A percentile compares a stretch with the other conserved stretches of the same genome.
phyloP scores from a whole-genome alignment of 73 alveolate species.

The Paramecium bursaria region DNA sequence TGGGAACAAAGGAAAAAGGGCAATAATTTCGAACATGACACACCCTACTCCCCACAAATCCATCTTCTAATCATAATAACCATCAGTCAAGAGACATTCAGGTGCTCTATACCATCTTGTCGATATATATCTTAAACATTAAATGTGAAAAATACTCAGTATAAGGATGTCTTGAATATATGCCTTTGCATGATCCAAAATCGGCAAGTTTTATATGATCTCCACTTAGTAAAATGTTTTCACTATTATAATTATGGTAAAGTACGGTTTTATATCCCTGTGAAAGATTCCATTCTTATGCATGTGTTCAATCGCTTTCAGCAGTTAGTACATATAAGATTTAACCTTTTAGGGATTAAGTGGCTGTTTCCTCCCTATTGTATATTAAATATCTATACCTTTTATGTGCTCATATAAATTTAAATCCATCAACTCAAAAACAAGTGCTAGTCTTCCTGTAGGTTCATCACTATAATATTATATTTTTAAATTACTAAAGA shows the following conservation, averaged over 20 bases:
- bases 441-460: conserved; percentile 98
- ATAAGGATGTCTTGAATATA: conserved; percentile 93
- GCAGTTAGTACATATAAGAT: conserved; percentile 73
- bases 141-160: conserved; percentile 75
- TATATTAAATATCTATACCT: conserved; percentile 75
- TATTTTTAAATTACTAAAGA: conserved; percentile 72
- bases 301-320: conserved; percentile 96
- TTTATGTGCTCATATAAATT: conserved; percentile 96
- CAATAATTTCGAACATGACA: conserved; percentile 94
- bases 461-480: conserved; percentile 89
- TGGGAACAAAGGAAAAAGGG: conserved; percentile 95
- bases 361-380: conserved; percentile 57
- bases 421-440: conserved; percentile 99
- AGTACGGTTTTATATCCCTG: conserved; percentile 90
- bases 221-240: conserved; percentile 65
- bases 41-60: conserved; percentile 99
- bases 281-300: conserved; percentile 97
- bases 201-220: conserved; percentile 90
- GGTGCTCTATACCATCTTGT: conserved; percentile 99
- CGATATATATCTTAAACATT: conserved; percentile 72
- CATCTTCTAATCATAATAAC: conserved; percentile 98
- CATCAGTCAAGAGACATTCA: conserved; percentile 98
- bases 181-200: conserved; percentile 94
- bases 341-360: conserved; percentile 64
- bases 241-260: conserved; percentile 10